Evolutionary conservation across 2,329 filamentous ascomycete species (phyloP).

Genomic region (Lasiodiplodia gonubiensis): DNA sequence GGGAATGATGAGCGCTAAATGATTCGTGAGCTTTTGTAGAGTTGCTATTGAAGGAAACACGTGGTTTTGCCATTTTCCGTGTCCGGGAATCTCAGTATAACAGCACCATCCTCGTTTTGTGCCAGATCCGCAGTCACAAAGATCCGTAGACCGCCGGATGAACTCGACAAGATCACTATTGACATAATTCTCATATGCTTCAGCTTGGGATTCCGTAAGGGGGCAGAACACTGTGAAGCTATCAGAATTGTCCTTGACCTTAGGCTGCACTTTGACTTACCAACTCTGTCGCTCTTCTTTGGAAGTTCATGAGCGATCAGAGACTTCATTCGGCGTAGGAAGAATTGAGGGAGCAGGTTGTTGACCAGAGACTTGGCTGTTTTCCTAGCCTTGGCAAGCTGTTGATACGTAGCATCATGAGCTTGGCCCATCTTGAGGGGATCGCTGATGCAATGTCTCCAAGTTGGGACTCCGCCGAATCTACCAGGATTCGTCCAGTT

Average conservation of each 20-base stretch:
- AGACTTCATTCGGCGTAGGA: constrained; percentile 89
- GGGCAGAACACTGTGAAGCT: constrained; percentile 75
- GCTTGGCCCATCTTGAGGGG: constrained; percentile 88
- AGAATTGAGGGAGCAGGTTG: constrained; percentile 87
- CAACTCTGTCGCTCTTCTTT: constrained; percentile 91
- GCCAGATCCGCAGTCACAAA: constrained; percentile 72
- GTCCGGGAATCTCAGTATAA: constrained; percentile 60
- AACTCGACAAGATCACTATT: constrained; percentile 71
- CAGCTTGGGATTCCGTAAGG: constrained; percentile 77
- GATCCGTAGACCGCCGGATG: constrained; percentile 70
- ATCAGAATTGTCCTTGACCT: neutral
- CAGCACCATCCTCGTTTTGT: constrained; percentile 86
- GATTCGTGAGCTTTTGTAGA: constrained; percentile 88
- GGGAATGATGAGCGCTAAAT: constrained; percentile 87
- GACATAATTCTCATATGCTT: constrained; percentile 85
- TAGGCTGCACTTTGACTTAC: neutral
- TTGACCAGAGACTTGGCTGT: constrained; percentile 85
- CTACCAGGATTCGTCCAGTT: constrained; percentile 93
- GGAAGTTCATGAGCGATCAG: constrained; percentile 91
- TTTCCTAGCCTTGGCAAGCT: constrained; percentile 79
- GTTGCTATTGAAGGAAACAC: constrained; percentile 86
- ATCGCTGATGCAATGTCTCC: constrained; percentile 77
- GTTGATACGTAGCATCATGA: constrained; percentile 83
- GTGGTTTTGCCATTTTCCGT: constrained; percentile 71
- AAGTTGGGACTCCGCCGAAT: constrained; percentile 71